Evolutionary conservation across 805 yeast species (phyloP), one percentile per base, ranked within the genome.

Genomic region (Danielozyma ontarioensis): DNA sequence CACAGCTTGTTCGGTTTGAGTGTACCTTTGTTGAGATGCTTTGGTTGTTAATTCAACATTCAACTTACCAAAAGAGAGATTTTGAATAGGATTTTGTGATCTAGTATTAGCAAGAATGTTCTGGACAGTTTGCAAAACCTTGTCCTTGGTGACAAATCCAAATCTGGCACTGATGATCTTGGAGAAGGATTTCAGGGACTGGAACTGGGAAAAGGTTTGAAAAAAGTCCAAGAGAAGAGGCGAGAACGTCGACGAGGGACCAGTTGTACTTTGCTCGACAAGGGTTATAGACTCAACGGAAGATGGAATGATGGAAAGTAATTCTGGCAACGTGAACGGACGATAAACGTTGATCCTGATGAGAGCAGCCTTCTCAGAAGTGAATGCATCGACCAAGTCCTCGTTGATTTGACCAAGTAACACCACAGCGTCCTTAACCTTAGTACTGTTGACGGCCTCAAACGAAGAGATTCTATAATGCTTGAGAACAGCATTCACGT

Each of bases 211-310:
- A 64, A 64, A 66, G 32, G 76, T 76, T 32, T 77, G 72, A 55
- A 88, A 75, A 44, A 87, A 75, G 51, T 88, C 96, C 44, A 88
- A 72, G 44, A 83, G 67, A 27, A 88, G 65, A 3, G 90, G 86
- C 12, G 83, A 75, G 59, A 83, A 80, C 22, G 57, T 37, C 21
- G 52, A 35, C 5, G 53, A 33, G 26, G 58, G 33, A 33, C 56
- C 36, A 30, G 36, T 31, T 31, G 37, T 31, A 27, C 82, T 67
- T 61, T 88, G 95, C 50, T 84, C 83, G 16, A 84, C 66, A 13
- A 83, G 72, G 10, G 78, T 74, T 32, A 89, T 62, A 17, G 71
- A 68, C 39, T 67, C 65, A 34, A 76, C 74, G 6, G 77, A 55
- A 2, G 68, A 40, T 17, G 90, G 89, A 27, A 83, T 54, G 2